Base-by-base conservation (phyloP, 2,329 filamentous ascomycete genomes). In the Aspergillus niger region DNA sequence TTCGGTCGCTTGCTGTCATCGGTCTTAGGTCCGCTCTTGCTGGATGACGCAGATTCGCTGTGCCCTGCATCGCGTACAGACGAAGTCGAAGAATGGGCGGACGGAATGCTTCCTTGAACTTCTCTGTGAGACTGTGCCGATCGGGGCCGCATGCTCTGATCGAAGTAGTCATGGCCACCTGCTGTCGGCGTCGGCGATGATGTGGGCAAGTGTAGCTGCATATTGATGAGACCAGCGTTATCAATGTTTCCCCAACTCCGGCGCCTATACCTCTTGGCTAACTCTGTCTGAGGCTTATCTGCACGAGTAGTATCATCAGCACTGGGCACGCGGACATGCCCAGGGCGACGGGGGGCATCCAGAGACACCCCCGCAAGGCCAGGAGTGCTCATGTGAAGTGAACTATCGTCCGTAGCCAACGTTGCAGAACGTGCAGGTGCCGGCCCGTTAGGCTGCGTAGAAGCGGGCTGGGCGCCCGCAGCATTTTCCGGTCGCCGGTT, bases 161-260 rank as follows among this genome's bases (percentile, higher is more conserved):
- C 70, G 53, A 72, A 73, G 49, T 76, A 74, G 59, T 78, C 75
- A 20, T 76, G 68, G 24, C 73, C 65, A 15, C 74, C 70, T 13
- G 76, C 68, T 49, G 71, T 66, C 6, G 68, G 66, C 63, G 74
- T 57, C 64, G 72, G 61, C 3, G 69, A 66, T 22, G 75, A 73
- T 8, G 72, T 67, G 1, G 75, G 76, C 61, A 69, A 63, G 64
- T 70, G 70, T 57, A 71, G 73, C 62, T 71, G 72, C 39, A 76
- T 62, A 55, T 72, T 74, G 30, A 73, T 72, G 59, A 79, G 69
- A 60, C 74, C 72, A 55, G 75, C 71, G 47, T 76, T 77, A 66
- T 84, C 82, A 62, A 89, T 78, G 59, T 86, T 89, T 66, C 91
- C 91, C 79, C 96, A 85, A 77, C 92, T 97, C 66, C 92, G 87